Base-by-base conservation (phyloP, 179 eudicot species). In the Carnegiea gigantea region DNA sequence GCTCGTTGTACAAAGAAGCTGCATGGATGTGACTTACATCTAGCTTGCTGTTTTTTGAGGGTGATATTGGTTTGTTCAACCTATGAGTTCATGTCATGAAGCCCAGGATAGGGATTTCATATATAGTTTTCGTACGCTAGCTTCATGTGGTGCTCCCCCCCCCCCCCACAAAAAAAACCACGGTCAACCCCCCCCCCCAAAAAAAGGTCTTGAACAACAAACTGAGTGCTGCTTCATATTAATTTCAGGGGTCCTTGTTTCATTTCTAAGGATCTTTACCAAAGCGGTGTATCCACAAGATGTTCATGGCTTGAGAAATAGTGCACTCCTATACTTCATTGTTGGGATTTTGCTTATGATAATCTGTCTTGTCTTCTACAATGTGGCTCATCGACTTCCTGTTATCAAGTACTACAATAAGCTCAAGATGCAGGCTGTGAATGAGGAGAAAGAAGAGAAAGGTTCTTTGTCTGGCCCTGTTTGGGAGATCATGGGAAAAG, bases 251-350 rank as follows among this genome's bases (percentile, higher is more conserved):
- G 97, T 93, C 79, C 93, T 93, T 10, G 97, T 93, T 78, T 93
- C 98, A 6, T 73, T 89, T 36, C 84, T 95, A 71, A 84, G 98
- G 78, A 89, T 95, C 76, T 85, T 95, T 24, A 92, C 96, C 75
- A 95, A 95, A 84, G 91, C 96, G 23, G 87, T 92, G 70, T 95
- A 88, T 81, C 87, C 98, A 5, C 95, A 93, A 90, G 89, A 95
- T 75, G 49, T 85, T 46, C 64, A 83, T 38, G 98, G 98, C 44
- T 87, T 93, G 30, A 88, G 98, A 80, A 82, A 88, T 73, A 93
- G 98, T 57, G 98, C 98, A 43, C 91, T 89, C 81, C 90, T 95
- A 30, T 95, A 95, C 85, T 95, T 95, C 67, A 54, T 83, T 36
- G 92, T 95, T 67, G 93, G 98, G 75, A 91, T 95, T 64, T 85